Evolutionary conservation across 1,139 yeast species (phyloP).

Genomic region (Pichia sp.): DNA sequence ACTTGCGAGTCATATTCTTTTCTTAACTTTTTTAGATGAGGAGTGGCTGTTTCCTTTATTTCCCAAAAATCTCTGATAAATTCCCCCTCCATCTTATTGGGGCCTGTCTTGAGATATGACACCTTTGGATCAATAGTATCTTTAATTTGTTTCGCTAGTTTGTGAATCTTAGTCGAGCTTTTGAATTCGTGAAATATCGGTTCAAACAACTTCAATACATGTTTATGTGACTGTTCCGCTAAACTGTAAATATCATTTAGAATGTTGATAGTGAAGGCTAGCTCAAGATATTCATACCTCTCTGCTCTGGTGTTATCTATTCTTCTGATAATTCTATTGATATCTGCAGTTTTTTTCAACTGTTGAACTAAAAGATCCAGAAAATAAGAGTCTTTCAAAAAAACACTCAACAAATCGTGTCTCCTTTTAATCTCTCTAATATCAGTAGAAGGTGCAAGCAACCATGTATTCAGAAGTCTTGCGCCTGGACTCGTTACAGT

Average conservation of each 20-base stretch:
- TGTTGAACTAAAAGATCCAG: conserved; percentile 34
- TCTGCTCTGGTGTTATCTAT: conserved; percentile 31
- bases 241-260: conserved; percentile 24
- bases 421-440: conserved; percentile 52
- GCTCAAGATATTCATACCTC: conserved; percentile 28
- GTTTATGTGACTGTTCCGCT: conserved; percentile 6
- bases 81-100: conserved; percentile 24
- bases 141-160: conserved; percentile 23
- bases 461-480: conserved; percentile 72
- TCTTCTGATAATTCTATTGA: conserved; percentile 53
- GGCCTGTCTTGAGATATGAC: conserved; percentile 17
- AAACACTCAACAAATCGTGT: conserved; percentile 57
- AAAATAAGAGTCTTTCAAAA: conserved; percentile 41
- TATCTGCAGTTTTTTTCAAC: conserved; percentile 45
- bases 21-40: conserved; percentile 25
- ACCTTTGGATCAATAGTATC: conserved; percentile 26
- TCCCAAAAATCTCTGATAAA: conserved; percentile 27
- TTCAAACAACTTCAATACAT: conserved; percentile 13
- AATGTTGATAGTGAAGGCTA: conserved; percentile 27
- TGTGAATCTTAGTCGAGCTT: conserved; percentile 16
- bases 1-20: conserved; percentile 34
- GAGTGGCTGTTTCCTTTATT: conserved; percentile 24
- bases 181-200: conserved; percentile 24
- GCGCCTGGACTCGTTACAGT: conserved; percentile 84
- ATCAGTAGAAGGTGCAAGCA: conserved; percentile 73